A percentile compares a stretch with the other conserved stretches of the same genome.
Conservation (phyloP, 768 basidiomycete species). For the Lentinus tigrinus region DNA sequence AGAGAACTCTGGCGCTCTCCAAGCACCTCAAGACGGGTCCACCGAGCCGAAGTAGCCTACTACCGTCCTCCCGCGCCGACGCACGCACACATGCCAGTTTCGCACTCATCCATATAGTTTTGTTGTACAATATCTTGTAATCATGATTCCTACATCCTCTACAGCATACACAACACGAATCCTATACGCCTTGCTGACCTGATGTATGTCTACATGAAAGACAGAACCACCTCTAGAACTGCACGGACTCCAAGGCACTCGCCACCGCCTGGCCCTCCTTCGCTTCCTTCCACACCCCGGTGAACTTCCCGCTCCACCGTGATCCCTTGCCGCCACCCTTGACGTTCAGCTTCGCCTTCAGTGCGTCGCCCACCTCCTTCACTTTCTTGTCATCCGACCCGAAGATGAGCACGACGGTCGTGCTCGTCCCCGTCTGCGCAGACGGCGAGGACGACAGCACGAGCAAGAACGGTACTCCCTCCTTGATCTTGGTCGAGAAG, state of each 20-base stretch:
- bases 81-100: background rate
- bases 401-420: constrained; percentile 57
- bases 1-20: constrained; percentile 3
- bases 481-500: constrained; percentile 29
- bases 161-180: background rate
- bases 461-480: constrained; percentile 39
- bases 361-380: constrained; percentile 53
- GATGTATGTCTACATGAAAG: too few species aligned
- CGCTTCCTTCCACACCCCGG: constrained; percentile 58
- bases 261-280: constrained; percentile 42
- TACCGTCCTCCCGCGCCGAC: background rate
- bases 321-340: constrained; percentile 80
- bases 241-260: constrained; percentile 32
- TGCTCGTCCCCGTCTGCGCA: constrained; percentile 47
- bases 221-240: constrained; percentile 5
- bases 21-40: background rate
- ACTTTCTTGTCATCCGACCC: constrained; percentile 61
- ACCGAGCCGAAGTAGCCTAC: constrained; percentile 2
- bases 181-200: too few species aligned
- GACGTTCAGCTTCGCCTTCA: constrained; percentile 56
- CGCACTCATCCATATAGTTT: background rate
- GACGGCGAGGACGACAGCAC: constrained; percentile 65
- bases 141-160: constrained; percentile 10
- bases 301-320: constrained; percentile 75
- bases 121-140: constrained; percentile 16